Evolutionary conservation across 768 basidiomycete species (phyloP).

Genomic region (Calocybe cyanea): DNA sequence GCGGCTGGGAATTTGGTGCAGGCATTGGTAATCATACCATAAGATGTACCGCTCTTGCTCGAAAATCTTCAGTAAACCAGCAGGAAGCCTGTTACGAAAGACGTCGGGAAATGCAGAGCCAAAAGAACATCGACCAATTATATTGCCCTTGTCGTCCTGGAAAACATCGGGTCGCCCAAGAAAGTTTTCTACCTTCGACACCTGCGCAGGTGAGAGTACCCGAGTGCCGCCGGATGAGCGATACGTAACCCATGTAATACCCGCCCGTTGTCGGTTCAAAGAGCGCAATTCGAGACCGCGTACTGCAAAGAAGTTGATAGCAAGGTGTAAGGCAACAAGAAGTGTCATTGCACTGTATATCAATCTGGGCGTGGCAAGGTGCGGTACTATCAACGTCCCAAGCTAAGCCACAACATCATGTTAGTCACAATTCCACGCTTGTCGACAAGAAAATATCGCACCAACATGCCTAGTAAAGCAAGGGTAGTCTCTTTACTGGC

Average conservation of each 20-base stretch:
- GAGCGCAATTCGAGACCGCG: conserved; percentile 52
- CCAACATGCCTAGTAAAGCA: conserved; percentile 64
- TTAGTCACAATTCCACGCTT: neutral
- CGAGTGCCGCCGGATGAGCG: conserved; percentile 16
- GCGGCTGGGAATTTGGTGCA: conserved; percentile 12
- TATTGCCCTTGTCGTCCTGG: conserved; percentile 29
- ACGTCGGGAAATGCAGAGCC: conserved; percentile 43
- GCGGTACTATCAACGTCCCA: conserved; percentile 56
- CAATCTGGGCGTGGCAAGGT: conserved; percentile 40
- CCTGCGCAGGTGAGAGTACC: conserved; percentile 29
- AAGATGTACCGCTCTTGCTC: conserved; percentile 46
- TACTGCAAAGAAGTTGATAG: conserved; percentile 58
- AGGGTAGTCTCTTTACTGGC: conserved; percentile 70
- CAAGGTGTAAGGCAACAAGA: conserved; percentile 51
- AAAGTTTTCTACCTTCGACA: conserved; percentile 42
- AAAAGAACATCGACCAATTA: conserved; percentile 45
- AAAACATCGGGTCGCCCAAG: conserved; percentile 37
- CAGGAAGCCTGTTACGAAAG: conserved; percentile 22
- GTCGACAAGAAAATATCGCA: conserved; percentile 25
- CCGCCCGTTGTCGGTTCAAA: conserved; percentile 57
- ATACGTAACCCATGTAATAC: conserved; percentile 48
- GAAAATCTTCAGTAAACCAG: conserved; percentile 36
- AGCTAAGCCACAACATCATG: conserved; percentile 34
- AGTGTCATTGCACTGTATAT: conserved; percentile 51
- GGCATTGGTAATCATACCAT: conserved; percentile 39